Evolutionary conservation across 2,329 filamentous ascomycete species (phyloP).

Genomic region (Ophiocordyceps unilateralis): DNA sequence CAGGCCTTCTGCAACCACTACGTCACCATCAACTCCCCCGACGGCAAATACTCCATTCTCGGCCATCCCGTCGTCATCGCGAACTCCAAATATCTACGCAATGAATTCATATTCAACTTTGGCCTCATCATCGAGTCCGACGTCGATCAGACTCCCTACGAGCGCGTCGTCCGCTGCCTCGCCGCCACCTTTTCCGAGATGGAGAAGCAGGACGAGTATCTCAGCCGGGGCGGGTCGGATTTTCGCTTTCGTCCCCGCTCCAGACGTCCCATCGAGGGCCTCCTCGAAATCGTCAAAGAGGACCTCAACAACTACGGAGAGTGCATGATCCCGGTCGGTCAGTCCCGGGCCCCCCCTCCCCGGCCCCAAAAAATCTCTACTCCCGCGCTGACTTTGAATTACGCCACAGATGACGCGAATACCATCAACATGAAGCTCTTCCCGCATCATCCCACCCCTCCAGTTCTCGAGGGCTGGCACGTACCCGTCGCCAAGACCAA

Average conservation of each 20-base stretch:
- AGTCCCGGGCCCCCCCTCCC: conserved; percentile 10
- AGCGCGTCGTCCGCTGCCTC: conserved; percentile 70
- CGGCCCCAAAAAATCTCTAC: background rate
- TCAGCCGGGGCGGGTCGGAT: conserved; percentile 43
- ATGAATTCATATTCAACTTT: conserved; percentile 98
- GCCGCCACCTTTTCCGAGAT: conserved; percentile 74
- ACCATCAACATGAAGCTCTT: conserved; percentile 95
- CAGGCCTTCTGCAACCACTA: conserved; percentile 91
- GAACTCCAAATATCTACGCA: conserved; percentile 67
- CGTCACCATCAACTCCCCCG: conserved; percentile 59
- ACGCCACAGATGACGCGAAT: conserved; percentile 82
- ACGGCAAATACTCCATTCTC: conserved; percentile 57
- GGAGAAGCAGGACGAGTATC: conserved; percentile 78
- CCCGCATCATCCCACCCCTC: conserved; percentile 60
- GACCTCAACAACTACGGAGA: conserved; percentile 95
- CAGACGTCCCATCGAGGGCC: conserved; percentile 58
- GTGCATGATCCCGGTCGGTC: conserved; percentile 94
- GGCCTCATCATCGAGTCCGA: conserved; percentile 58
- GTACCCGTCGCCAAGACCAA: conserved; percentile 66
- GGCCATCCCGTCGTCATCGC: conserved; percentile 82
- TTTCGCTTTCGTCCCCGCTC: conserved; percentile 18
- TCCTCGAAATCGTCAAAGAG: conserved; percentile 67
- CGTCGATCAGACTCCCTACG: conserved; percentile 59
- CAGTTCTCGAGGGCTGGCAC: conserved; percentile 70
- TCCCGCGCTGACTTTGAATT: background rate